Conservation (phyloP, 495 filamentous ascomycete genomes). For the Aspergillus heteromorphus region DNA sequence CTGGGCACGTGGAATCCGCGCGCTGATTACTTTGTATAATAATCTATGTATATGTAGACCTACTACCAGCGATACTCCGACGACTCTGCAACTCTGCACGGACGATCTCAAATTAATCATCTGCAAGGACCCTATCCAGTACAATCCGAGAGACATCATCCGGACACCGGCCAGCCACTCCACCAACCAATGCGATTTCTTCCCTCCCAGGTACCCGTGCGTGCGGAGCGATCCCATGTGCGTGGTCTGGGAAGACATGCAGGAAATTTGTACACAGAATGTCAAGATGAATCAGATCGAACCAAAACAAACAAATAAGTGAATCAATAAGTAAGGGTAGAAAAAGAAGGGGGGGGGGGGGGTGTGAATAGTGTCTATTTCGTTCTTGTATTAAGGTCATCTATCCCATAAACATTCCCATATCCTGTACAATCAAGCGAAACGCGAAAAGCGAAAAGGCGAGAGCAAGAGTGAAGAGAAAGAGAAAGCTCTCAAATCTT, state of each 20-base stretch:
- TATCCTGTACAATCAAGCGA: background rate
- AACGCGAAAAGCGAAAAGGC: no score
- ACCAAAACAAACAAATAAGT: background rate
- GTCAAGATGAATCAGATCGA: background rate
- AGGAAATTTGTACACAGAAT: background rate
- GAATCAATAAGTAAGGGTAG: no score
- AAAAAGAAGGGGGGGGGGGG: no score
- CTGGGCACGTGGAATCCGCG: background rate
- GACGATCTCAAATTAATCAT: background rate
- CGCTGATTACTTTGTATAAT: no score
- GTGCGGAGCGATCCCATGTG: no score
- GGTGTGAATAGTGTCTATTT: background rate
- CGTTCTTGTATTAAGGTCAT: background rate
- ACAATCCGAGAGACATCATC: background rate
- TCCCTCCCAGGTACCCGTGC: background rate
- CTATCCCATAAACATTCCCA: background rate
- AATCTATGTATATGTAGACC: no score
- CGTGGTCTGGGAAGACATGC: no score
- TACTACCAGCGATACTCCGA: no score
- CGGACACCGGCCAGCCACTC: background rate
- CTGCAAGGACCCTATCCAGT: background rate
- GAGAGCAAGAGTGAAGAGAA: no score
- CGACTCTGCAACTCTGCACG: no score
- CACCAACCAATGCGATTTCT: background rate
- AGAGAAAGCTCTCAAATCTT: constrained; percentile 18